Percentiles rank a stretch among this genome's conserved stretches.
These are phyloP conservation scores for Botrytis pseudocinerea DNA, from an alignment of 2,329 filamentous ascomycete species.

Conservation along the genomic window DNA sequence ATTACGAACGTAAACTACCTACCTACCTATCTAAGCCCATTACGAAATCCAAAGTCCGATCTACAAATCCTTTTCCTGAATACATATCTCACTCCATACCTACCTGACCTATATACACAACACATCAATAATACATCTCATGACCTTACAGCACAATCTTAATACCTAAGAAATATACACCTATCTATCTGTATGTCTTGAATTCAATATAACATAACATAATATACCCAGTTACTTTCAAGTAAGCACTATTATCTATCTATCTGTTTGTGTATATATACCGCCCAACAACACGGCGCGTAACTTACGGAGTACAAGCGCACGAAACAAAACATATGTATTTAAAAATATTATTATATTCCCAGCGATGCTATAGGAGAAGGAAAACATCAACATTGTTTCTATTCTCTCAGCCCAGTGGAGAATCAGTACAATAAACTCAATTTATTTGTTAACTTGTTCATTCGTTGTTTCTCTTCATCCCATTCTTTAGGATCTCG, in stretches of 20 bases:
- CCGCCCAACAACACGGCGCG: neutral
- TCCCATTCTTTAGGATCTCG: neutral
- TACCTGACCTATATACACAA: neutral
- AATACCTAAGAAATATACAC: neutral
- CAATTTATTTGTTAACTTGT: neutral
- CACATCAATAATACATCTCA: neutral
- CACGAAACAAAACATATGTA: neutral
- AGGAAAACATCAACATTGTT: neutral
- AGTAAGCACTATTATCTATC: neutral
- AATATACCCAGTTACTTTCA: neutral
- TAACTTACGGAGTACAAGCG: neutral
- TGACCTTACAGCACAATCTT: neutral
- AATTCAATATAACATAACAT: neutral
- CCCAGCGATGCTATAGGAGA: neutral
- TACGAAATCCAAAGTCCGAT: neutral
- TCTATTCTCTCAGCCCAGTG: neutral
- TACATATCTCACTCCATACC: neutral
- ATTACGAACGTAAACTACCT: too few relatives aligned
- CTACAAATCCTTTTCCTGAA: neutral
- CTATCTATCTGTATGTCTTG: neutral
- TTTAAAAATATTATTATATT: neutral
- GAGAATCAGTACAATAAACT: too few relatives aligned
- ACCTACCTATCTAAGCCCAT: neutral
- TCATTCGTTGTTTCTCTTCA: neutral
- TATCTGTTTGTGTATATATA: neutral